Base-by-base conservation (phyloP, 768 basidiomycete genomes). In the Nevesoporus exiguus region DNA sequence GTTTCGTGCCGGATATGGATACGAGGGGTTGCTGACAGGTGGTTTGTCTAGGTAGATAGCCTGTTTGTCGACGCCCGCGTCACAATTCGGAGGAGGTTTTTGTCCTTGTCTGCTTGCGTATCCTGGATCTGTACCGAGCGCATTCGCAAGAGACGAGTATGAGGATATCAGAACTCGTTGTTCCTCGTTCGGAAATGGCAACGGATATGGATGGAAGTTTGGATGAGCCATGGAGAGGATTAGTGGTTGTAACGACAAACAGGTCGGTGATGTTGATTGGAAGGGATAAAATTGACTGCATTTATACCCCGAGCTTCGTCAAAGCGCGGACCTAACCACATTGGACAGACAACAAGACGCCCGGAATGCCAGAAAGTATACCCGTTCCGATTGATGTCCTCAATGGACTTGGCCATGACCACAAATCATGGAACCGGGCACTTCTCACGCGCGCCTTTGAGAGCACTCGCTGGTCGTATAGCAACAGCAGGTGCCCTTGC, bases 1-100 rank as follows among this genome's bases (percentile, higher is more conserved):
- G 47, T 70, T 71, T 27, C 68, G 58, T 25, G 59, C 65, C 4
- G 67, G 69, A 37, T 70, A 69, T 37, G 68, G 68, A 48, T 69
- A 71, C 22, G 54, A 48, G 25, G 60, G 56, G 19, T 54, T 63
- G 8, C 24, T 57, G 53, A 65, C 39, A 7, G 65, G 67, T 25
- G 58, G 52, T 8, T 15, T 44, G 13, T 51, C 25, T 11, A 54
- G 22, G 39, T 67, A 69, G 36, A 69, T 60, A 17, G 56, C 7
- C 47, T 48, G 51, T 36, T 50, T 41, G 21, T 55, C 51, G 40
- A 39, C 34, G 33, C 55, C 45, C 50, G 30, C n/a, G 41, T 64
- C 42, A 43, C 47, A 36, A 11, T 34, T 50, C 13, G 15, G 34
- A 49, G 10, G 27, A 5, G 41, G 31, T 25, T 39, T 36, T 31